These are phyloP conservation scores for Mesembryanthemum crystallinum DNA, from an alignment of 148 eudicot genomes.

Conservation along the genomic window DNA sequence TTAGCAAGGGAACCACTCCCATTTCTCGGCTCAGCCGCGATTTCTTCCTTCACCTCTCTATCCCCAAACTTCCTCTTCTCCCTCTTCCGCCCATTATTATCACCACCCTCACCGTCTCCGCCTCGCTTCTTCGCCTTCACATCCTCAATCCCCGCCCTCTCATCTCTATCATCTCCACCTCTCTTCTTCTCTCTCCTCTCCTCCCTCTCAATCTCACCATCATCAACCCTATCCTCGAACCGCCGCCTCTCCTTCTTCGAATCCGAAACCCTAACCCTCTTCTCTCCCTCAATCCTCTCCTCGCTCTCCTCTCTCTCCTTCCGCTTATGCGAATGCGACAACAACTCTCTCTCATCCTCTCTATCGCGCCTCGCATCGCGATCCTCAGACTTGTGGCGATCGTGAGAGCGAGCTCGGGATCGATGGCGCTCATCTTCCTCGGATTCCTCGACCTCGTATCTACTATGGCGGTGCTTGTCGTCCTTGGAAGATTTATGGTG, in stretches of 20 bases:
- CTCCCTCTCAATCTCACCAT: conserved; percentile 6
- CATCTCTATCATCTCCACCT: conserved; percentile 36
- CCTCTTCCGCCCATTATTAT: conserved; percentile 25
- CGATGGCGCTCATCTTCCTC: conserved; percentile 19
- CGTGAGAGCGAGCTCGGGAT: no score
- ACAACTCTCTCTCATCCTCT: conserved; percentile 26
- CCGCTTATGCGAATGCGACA: conserved; percentile 36
- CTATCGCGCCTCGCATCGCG: conserved; percentile 34
- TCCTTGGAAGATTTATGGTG: conserved; percentile 12
- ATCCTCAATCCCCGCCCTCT: neutral
- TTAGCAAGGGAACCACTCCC: conserved; percentile 42
- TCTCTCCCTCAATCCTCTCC: conserved; percentile 43
- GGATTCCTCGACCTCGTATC: conserved; percentile 3
- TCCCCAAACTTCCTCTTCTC: conserved; percentile 30
- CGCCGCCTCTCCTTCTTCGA: conserved; percentile 27
- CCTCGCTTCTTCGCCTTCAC: conserved; percentile 31
- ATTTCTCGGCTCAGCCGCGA: conserved; percentile 3
- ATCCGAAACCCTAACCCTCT: conserved; percentile 47
- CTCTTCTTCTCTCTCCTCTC: conserved; percentile 32
- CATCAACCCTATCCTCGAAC: conserved; percentile 36
- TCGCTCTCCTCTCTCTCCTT: conserved; percentile 38
- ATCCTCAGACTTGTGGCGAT: conserved; percentile 6
- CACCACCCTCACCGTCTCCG: conserved; percentile 5
- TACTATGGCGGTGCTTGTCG: conserved; percentile 12
- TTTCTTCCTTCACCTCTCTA: conserved; percentile 24